A percentile compares a stretch with the other conserved stretches of the same genome.
Conservation (phyloP, 768 basidiomycete species). For the Amanita rimosa region DNA sequence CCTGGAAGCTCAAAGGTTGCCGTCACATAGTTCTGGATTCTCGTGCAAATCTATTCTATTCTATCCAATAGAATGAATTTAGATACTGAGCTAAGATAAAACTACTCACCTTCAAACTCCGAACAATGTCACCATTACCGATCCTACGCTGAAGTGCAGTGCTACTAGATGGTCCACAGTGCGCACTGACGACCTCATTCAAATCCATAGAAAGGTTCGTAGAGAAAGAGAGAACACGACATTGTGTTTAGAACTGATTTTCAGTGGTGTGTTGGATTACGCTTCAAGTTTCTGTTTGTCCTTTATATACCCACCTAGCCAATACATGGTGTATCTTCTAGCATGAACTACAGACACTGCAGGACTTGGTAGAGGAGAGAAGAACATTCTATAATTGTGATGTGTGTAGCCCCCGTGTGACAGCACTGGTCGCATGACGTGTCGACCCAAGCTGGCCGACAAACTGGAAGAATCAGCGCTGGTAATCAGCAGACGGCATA, state of each 20-base stretch:
- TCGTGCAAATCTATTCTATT: constrained; percentile 52
- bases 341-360: no score
- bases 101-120: no score
- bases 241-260: no score
- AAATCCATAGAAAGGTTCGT: constrained; percentile 1
- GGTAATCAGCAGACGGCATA: no score
- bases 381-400: constrained; percentile 11
- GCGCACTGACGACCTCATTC: constrained; percentile 19
- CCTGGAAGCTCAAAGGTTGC: constrained; percentile 57
- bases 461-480: no score
- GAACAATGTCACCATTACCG: neutral
- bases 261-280: neutral
- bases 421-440: no score
- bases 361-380: no score
- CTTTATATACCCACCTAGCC: neutral
- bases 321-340: neutral
- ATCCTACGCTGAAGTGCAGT: neutral
- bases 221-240: neutral
- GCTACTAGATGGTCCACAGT: neutral
- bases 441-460: no score
- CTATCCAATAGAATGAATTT: no score
- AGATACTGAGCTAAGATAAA: no score
- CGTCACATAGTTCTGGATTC: constrained; percentile 35
- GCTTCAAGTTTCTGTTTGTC: neutral
- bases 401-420: no score